A percentile compares a stretch with the other conserved stretches of the same genome.
Evolutionary conservation across 106 monocot species (phyloP).

Genomic region (Gastrodia elata): DNA sequence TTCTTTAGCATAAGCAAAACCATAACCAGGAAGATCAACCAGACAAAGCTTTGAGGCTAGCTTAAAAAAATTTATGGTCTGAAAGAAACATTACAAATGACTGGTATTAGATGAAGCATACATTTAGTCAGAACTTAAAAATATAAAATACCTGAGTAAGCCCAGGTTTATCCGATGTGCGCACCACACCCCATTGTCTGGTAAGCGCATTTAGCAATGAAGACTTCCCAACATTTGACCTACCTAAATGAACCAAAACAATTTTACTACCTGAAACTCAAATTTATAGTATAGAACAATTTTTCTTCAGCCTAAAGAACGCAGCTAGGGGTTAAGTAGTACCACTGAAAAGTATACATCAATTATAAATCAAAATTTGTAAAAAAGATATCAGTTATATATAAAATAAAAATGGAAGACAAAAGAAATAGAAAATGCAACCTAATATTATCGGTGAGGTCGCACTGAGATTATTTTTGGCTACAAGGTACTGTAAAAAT

Average conservation of each 20-base stretch:
- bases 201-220: slow-evolving; percentile 93
- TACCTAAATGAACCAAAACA: slow-evolving; percentile 34
- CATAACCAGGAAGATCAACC: slow-evolving; percentile 99
- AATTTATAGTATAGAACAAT: not conserved
- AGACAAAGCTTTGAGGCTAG: slow-evolving; percentile 84
- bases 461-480: not conserved
- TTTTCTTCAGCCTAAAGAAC: not conserved
- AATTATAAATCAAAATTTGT: not conserved
- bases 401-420: not conserved
- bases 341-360: not conserved
- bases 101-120: slow-evolving; percentile 8
- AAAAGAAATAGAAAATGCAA: not conserved
- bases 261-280: not conserved
- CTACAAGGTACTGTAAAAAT: not conserved
- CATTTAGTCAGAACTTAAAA: not conserved
- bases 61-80: slow-evolving; percentile 95
- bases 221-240: slow-evolving; percentile 98
- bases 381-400: not conserved
- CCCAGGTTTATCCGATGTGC: slow-evolving; percentile 96
- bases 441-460: not conserved
- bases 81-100: slow-evolving; percentile 14
- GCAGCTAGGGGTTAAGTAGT: not conserved
- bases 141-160: slow-evolving; percentile 67
- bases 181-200: slow-evolving; percentile 93
- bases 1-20: slow-evolving; percentile 98